phyloP scores from a whole-genome alignment of 1,139 yeast species.

The Wickerhamomyces sp. region DNA sequence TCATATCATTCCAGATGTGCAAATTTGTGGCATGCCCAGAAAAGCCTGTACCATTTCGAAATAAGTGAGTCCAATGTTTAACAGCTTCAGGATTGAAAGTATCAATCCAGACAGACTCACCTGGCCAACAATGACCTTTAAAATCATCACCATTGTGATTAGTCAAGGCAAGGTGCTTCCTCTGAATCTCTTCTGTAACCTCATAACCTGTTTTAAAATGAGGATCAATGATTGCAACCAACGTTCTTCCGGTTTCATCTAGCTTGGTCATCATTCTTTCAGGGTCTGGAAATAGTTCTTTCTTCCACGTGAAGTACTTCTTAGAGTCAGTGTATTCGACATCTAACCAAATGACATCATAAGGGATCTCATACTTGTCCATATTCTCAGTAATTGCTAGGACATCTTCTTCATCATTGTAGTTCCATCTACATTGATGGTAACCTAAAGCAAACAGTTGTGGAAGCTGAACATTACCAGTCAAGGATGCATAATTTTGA shows the following conservation, averaged over 20 bases:
- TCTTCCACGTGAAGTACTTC: constrained; percentile 90
- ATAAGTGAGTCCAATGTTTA: constrained; percentile 53
- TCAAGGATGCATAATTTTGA: constrained; percentile 58
- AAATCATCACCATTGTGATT: constrained; percentile 48
- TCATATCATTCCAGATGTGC: constrained; percentile 97
- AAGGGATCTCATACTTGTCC: constrained; percentile 75
- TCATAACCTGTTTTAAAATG: constrained; percentile 72
- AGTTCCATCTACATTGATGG: constrained; percentile 98
- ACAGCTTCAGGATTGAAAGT: constrained; percentile 63
- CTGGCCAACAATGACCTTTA: constrained; percentile 98
- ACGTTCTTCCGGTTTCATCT: constrained; percentile 69
- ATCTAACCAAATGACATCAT: constrained; percentile 93
- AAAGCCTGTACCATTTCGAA: constrained; percentile 38
- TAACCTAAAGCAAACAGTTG: constrained; percentile 78
- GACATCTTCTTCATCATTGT: constrained; percentile 83
- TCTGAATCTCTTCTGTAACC: constrained; percentile 50
- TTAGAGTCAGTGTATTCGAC: constrained; percentile 84
- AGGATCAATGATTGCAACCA: constrained; percentile 87
- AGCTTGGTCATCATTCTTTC: constrained; percentile 57
- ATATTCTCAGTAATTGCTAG: constrained; percentile 61
- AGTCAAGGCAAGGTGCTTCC: constrained; percentile 36
- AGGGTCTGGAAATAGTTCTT: constrained; percentile 70
- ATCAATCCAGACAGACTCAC: constrained; percentile 92
- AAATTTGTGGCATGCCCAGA: constrained; percentile 53
- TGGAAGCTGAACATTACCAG: constrained; percentile 78